Evolutionary conservation across 1,284 basidiomycete genomes (phyloP), one percentile per base, ranked within the genome.

Genomic region (Rugosomyces carneus): DNA sequence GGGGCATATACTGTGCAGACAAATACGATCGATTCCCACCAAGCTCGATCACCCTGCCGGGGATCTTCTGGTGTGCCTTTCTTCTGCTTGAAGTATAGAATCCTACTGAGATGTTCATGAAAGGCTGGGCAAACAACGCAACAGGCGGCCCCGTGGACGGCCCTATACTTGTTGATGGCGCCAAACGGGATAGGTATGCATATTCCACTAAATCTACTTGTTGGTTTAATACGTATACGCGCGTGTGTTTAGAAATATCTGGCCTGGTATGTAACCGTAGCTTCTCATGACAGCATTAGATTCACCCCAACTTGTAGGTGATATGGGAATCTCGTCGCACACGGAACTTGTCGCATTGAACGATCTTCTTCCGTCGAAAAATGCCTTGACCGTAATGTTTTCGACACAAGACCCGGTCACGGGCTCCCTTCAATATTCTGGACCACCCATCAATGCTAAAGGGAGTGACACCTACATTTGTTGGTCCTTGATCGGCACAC

Each of bases 1-100:
- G 75, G 78, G 5, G 78, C 77, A 5, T 81, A 80, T 53, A 81
- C 78, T 0, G 75, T 81, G 7, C 78, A 81, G 55, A 79, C 78
- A 0, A 77, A 78, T 49, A 75, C 69, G 0, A 70, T 76, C 1
- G 66, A 72, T 21, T 50, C 69, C 3, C 46, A 75, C 47, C 66
- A 72, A 15, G 74, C 72, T 9, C 61, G 73, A 51, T 60, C 56
- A 19, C 57, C 56, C 18, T 62, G 64, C 38, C 54, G 57, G 5
- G 58, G 63, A 5, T 44, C 66, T 8, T 20, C 32, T 18, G 69
- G 70, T 71, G 38, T 3, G 48, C 19, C n/a, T 11, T n/a, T 24
- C 15, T 37, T 5, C 13, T 32, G 1, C 11, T 11, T 11, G 9
- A n/a, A 15, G n/a, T 8, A 34, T 35, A 3, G 9, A 5, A 13